Base-by-base conservation (phyloP, 345 rosid genomes). In the Dipteronia dyeriana region DNA sequence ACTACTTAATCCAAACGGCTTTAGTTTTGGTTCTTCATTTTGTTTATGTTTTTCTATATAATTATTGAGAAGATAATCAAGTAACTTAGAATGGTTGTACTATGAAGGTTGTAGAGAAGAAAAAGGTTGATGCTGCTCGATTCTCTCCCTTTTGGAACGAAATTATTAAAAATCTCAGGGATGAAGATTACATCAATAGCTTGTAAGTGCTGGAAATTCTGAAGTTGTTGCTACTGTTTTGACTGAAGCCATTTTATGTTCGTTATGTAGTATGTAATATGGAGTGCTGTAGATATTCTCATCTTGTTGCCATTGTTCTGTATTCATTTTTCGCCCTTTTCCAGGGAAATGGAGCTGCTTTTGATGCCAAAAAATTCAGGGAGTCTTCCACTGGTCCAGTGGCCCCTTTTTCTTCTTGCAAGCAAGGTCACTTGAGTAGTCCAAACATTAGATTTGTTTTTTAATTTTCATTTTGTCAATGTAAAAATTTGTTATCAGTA, bases 321-420 rank as follows among this genome's bases (percentile, higher is more conserved):
- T 16, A 31, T 66, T 72, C 23, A 38, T 34, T 66, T 64, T 63
- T 8, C 22, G 17, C 68, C 9, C 13, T 26, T 65, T 80, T 86
- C 53, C 70, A 93, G 99, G 78, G 99, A 96, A 86, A 82, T 86
- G 95, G 98, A 96, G 77, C 84, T 94, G 87, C 98, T 96, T 86
- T 78, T 84, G 79, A 96, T 96, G 98, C 98, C 99, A 38, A 92
- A 85, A 83, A 96, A 94, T 91, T 88, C 98, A 62, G 94, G 97
- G 75, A 85, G 82, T 75, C 92, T 94, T 63, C 87, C 87, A 17
- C 77, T 96, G 84, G 92, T 96, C 67, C 98, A 94, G 82, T 96
- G 97, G 98, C 99, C 99, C 19, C 97, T 94, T 67, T 96, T 96
- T 88, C 98, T 96, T 85, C 99, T 96, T 85, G 88, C 97, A 73